Evolutionary conservation across 139 green algal genomes (phyloP), one percentile per base, ranked within the genome.

Genomic region (Micractinium conductrix): DNA sequence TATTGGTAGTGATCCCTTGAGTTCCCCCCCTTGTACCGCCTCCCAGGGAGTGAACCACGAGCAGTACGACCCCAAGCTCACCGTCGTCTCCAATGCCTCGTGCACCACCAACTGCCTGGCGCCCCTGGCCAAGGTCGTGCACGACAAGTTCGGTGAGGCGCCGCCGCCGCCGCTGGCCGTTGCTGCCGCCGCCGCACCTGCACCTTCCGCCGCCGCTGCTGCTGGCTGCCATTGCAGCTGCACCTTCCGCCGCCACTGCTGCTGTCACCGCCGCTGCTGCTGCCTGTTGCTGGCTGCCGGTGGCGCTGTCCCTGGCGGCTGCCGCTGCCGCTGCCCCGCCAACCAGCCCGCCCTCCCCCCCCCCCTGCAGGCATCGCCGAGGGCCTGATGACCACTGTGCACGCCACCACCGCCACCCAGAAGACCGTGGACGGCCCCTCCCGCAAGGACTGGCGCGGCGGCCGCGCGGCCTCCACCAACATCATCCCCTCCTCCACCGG

Each of bases 61-160:
- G 3, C 91, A 95, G 86, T 98, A 98, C 87, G 83, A 83, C 42
- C n/a, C 96, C 84, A 88, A 91, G 26, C 74, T 86, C 28, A 65
- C 60, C 58, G 90, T 98, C 10, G 93, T 98, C 7, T 97, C 93
- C 83, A 98, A 98, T 81, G 96, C 96, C 76, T 96, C 91, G 1
- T 99, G 96, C 92, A 99, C 96, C 80, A 99, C 96, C 89, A 99
- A 99, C 94, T 98, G 96, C 93, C 92, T 99, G 68, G 96, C 96
- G 14, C 96, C 96, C 17, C 81, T 99, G 28, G 96, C 95, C 74
- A 98, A 97, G 93, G 93, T 98, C 4, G 81, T 98, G 35, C 71
- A 99, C 87, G 74, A 94, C 74, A 93, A 96, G 81, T 98, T 95
- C 86, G 85, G 91, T 84, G 90, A 94, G 79, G n/a, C n/a, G n/a